These are phyloP conservation scores for Phialophora macrospora DNA, from an alignment of 2,329 filamentous ascomycete species.

Conservation along the genomic window DNA sequence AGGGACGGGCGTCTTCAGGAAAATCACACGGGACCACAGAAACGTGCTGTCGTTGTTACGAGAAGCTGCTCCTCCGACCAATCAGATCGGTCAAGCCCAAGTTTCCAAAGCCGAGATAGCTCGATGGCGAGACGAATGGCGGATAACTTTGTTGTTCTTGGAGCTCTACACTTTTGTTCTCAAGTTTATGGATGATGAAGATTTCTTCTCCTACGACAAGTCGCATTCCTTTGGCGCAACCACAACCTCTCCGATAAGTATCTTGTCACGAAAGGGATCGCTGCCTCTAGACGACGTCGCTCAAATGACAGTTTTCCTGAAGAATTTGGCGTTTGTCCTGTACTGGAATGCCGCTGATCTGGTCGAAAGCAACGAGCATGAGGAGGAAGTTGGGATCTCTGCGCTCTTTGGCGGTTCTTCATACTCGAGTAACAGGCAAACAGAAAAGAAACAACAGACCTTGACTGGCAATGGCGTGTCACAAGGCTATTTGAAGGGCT, in stretches of 20 bases:
- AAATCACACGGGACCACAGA: slow-evolving; percentile 62
- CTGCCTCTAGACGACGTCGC: slow-evolving; percentile 74
- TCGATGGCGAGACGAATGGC: slow-evolving; percentile 74
- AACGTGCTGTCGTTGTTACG: slow-evolving; percentile 64
- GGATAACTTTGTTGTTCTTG: slow-evolving; percentile 83
- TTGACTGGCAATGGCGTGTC: slow-evolving; percentile 72
- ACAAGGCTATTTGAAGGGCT: slow-evolving; percentile 75
- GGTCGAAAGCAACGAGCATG: slow-evolving; percentile 49
- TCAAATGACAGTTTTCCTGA: slow-evolving; percentile 78
- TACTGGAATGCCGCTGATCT: slow-evolving; percentile 81
- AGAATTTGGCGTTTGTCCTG: slow-evolving; percentile 85
- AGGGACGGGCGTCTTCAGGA: slow-evolving; percentile 61
- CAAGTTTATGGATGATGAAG: slow-evolving; percentile 92
- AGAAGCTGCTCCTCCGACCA: slow-evolving; percentile 47
- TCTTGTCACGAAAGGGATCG: slow-evolving; percentile 65
- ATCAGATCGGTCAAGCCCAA: slow-evolving; percentile 43
- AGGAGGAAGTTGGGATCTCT: slow-evolving; percentile 37
- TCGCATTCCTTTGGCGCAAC: slow-evolving; percentile 42
- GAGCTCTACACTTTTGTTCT: slow-evolving; percentile 93
- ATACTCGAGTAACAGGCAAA: slow-evolving; percentile 29
- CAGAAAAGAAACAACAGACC: slow-evolving; percentile 51
- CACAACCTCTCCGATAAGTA: slow-evolving; percentile 56
- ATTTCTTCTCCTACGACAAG: slow-evolving; percentile 69
- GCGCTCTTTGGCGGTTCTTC: slow-evolving; percentile 34
- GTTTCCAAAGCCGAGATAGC: slow-evolving; percentile 44